Conservation (phyloP, 2,329 filamentous ascomycete species). For the Penicillium sp. region DNA sequence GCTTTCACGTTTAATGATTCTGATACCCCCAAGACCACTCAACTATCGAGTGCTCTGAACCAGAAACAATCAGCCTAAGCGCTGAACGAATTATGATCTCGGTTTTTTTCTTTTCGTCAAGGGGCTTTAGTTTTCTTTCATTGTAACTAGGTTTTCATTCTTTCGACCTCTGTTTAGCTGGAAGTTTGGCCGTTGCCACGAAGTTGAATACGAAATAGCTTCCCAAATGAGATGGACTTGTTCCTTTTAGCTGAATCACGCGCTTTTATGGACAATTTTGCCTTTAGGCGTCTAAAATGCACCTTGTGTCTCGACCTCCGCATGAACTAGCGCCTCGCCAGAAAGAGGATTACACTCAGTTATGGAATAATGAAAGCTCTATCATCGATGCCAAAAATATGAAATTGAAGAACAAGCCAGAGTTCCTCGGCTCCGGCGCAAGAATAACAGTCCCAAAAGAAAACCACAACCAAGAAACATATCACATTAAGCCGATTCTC, state of each 20-base stretch:
- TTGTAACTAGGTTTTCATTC: not conserved
- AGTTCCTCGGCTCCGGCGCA: not conserved
- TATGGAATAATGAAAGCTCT: no score
- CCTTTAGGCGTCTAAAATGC: no score
- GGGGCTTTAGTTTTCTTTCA: not conserved
- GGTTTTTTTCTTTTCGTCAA: constrained; percentile 6
- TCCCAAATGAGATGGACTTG: no score
- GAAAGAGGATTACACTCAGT: no score
- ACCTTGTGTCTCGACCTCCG: no score
- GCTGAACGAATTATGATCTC: constrained; percentile 22
- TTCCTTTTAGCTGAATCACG: no score
- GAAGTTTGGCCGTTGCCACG: not conserved
- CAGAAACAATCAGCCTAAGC: constrained; percentile 5
- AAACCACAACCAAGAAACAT: not conserved
- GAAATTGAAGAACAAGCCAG: not conserved
- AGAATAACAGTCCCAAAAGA: not conserved
- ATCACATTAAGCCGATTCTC: not conserved
- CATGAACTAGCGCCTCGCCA: no score
- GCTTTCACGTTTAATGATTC: constrained; percentile 17
- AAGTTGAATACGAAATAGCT: not conserved
- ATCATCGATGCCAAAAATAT: not conserved
- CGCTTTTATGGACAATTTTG: no score
- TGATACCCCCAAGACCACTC: not conserved
- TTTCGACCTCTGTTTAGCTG: not conserved
- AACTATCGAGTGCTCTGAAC: constrained; percentile 19